Evolutionary conservation across 202 grass and related monocot genomes (phyloP), one percentile per base, ranked within the genome.

Genomic region (Setaria viridis): DNA sequence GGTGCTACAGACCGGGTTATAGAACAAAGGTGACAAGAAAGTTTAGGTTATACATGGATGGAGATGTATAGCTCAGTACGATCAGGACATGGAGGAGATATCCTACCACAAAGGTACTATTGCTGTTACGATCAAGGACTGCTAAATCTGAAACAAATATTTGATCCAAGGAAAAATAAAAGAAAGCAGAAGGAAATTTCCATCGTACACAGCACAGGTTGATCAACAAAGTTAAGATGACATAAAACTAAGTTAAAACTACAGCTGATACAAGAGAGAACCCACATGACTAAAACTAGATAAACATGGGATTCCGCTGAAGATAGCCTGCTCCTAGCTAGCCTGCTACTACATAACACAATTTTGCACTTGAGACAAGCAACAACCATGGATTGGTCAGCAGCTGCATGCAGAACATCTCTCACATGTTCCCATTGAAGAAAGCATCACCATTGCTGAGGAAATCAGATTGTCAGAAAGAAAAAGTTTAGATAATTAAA

Each of bases 1-100:
- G 87, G 92, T 71, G 96, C 95, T 74, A 91, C 96, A 41, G 80
- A 92, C 17, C 94, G 93, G 96, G 56, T 94, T 74, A 39, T 85
- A 78, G 85, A 96, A 58, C 97, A 99, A 85, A 92, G 97, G 75
- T 82, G 70, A 48, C 84, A 94, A 79, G 93, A 95, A 95, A 84
- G 77, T 99, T 79, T 73, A 90, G 14, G 92, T 92, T 62, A 92
- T 94, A 50, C 80, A 93, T 63, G 81, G 84, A 62, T 99, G 96
- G 96, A 88, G n/a, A n/a, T n/a, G n/a, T n/a, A n/a, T 94, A 86
- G 67, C 89, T 85, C 91, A 94, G 76, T 99, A 99, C 74, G 69
- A 91, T 56, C 48, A 84, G 83, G 91, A 98, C 79, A 87, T 88
- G 67, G 47, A 11, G 25, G n/a, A 93, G 16, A 71, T 48, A 77